Evolutionary conservation across 352 stramenopile species (phyloP).

Genomic region (Pythium plurisporium): DNA sequence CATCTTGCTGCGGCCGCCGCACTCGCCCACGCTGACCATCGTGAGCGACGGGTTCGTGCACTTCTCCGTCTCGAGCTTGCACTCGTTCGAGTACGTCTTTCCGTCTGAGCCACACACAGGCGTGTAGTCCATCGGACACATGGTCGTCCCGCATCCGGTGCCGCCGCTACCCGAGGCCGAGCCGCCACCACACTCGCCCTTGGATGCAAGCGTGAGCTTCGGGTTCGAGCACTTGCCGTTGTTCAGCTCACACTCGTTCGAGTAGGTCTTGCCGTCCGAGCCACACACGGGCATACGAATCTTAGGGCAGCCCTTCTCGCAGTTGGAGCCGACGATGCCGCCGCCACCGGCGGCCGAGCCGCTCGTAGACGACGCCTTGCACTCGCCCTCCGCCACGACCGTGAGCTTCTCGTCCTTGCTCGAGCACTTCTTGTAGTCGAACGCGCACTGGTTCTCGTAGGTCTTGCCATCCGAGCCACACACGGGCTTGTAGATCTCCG

Average conservation of each 20-base stretch:
- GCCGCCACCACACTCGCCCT: slow-evolving; percentile 8
- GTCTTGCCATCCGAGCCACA: slow-evolving; percentile 27
- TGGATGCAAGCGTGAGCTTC: slow-evolving; percentile 5
- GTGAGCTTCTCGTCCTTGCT: slow-evolving; percentile 19
- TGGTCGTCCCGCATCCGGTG: not conserved
- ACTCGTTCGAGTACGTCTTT: slow-evolving; percentile 31
- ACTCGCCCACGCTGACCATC: slow-evolving; percentile 10
- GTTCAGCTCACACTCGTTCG: slow-evolving; percentile 22
- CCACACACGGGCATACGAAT: slow-evolving; percentile 22
- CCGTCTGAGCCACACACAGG: slow-evolving; percentile 43
- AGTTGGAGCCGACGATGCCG: slow-evolving; percentile 1
- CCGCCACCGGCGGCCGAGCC: not conserved
- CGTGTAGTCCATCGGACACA: slow-evolving; percentile 9
- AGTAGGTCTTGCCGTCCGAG: slow-evolving; percentile 28
- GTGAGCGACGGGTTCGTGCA: slow-evolving; percentile 15
- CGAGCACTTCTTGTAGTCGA: slow-evolving; percentile 24
- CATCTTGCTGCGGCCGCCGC: not conserved
- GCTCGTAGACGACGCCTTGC: slow-evolving; percentile 3
- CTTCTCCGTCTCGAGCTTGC: slow-evolving; percentile 12
- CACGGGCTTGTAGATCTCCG: slow-evolving; percentile 25
- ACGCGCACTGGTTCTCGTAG: slow-evolving; percentile 25
- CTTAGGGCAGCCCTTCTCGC: slow-evolving; percentile 13
- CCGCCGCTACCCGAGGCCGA: not conserved
- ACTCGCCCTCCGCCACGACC: slow-evolving; percentile 14
- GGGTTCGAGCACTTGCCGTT: slow-evolving; percentile 15